These are phyloP conservation scores for Arthrobotrys conoides DNA, from an alignment of 2,329 filamentous ascomycete species.

Conservation along the genomic window DNA sequence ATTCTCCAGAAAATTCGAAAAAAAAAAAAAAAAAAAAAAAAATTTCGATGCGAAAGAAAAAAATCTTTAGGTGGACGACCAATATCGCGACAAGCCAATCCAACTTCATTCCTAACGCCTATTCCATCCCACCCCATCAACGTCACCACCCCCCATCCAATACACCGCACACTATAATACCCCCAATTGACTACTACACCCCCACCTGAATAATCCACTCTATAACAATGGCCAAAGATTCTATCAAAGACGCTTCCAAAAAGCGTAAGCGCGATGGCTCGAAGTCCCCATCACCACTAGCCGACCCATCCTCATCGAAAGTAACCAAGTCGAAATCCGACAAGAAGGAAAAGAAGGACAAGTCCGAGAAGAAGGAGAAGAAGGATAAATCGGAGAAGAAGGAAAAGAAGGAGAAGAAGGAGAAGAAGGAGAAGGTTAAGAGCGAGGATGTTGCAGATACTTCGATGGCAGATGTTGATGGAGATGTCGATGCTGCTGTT, in stretches of 20 bases:
- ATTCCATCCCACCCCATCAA: constrained; percentile 47
- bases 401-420: constrained; percentile 74
- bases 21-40: constrained; percentile 46
- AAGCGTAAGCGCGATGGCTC: constrained; percentile 62
- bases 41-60: constrained; percentile 37
- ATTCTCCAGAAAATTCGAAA: constrained; percentile 2
- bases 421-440: constrained; percentile 68
- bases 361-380: constrained; percentile 67
- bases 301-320: constrained; percentile 65
- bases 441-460: constrained; percentile 71
- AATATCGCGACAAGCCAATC: constrained; percentile 47
- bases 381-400: constrained; percentile 76
- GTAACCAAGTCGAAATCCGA: constrained; percentile 65
- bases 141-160: constrained; percentile 21
- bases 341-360: constrained; percentile 68
- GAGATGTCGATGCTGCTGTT: constrained; percentile 65
- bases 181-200: constrained; percentile 14
- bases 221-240: constrained; percentile 62
- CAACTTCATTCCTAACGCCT: constrained; percentile 30
- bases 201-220: constrained; percentile 1
- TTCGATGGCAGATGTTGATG: constrained; percentile 68
- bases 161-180: not conserved
- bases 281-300: constrained; percentile 59
- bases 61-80: constrained; percentile 18
- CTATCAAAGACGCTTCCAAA: constrained; percentile 62